Percentiles rank a stretch among this genome's conserved stretches.
Conservation (phyloP, 257 asterid species). For the Nicotiana sylvestris region DNA sequence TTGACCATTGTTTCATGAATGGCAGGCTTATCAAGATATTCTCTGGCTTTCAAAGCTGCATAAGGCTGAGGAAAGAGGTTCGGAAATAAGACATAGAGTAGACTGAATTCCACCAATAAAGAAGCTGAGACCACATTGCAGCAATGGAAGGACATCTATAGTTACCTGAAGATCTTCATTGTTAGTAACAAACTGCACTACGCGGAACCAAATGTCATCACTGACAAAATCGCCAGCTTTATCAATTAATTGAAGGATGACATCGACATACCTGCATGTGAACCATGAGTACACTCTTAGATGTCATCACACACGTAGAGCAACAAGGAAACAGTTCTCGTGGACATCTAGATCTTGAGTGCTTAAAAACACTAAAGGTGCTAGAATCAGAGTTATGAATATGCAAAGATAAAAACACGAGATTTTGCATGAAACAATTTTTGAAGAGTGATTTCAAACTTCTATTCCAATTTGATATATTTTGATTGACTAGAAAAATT, state of each 20-base stretch:
- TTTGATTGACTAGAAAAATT: neutral
- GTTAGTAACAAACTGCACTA: constrained; percentile 94
- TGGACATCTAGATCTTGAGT: neutral
- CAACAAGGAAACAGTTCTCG: neutral
- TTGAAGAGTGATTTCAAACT: neutral
- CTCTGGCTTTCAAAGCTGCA: constrained; percentile 91
- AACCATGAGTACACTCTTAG: constrained; percentile 3
- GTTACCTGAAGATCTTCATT: constrained; percentile 92
- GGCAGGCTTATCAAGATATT: constrained; percentile 92
- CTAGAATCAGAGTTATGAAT: neutral
- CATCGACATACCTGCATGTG: constrained; percentile 85
- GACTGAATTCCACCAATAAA: neutral
- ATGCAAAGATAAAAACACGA: neutral
- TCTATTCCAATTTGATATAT: neutral
- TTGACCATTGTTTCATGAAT: constrained; percentile 95
- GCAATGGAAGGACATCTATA: constrained; percentile 9
- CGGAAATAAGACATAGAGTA: neutral
- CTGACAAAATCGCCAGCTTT: constrained; percentile 98
- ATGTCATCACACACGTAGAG: neutral
- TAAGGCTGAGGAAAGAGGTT: constrained; percentile 48
- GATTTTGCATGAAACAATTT: neutral
- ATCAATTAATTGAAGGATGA: constrained; percentile 95
- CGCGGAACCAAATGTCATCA: constrained; percentile 99
- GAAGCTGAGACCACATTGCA: constrained; percentile 1
- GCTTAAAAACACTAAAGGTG: neutral